phyloP scores from a whole-genome alignment of 2,329 filamentous ascomycete species.

The Aspergillus brasiliensis region DNA sequence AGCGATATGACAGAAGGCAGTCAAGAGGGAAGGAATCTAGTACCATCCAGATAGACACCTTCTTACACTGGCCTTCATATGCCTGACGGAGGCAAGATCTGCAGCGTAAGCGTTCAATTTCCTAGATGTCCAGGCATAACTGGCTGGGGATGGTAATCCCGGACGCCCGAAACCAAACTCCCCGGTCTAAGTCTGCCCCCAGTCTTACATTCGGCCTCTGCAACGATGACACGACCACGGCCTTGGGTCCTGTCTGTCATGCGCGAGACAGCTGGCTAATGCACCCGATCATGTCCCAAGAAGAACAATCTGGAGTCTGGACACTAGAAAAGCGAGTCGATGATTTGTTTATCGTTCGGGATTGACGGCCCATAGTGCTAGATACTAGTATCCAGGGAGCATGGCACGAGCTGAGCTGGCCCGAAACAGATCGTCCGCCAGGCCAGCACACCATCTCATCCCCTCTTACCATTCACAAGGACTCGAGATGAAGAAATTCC shows the following conservation, averaged over 20 bases:
- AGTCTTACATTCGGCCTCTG: neutral
- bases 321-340: neutral
- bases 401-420: neutral
- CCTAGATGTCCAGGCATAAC: neutral
- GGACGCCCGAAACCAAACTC: neutral
- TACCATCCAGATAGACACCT: neutral
- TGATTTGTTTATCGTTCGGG: neutral
- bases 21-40: neutral
- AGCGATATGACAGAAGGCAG: neutral
- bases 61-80: neutral
- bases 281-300: neutral
- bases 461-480: too few relatives aligned
- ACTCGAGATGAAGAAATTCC: neutral
- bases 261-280: neutral
- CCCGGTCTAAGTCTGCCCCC: neutral
- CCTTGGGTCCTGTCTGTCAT: neutral
- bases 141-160: neutral
- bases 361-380: neutral
- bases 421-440: neutral
- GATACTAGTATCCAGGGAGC: neutral
- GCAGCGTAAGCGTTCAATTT: neutral
- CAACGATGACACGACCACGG: neutral
- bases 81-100: neutral
- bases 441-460: neutral
- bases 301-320: neutral